phyloP scores from a whole-genome alignment of 2,329 filamentous ascomycete species.

The Colletotrichum sp. region DNA sequence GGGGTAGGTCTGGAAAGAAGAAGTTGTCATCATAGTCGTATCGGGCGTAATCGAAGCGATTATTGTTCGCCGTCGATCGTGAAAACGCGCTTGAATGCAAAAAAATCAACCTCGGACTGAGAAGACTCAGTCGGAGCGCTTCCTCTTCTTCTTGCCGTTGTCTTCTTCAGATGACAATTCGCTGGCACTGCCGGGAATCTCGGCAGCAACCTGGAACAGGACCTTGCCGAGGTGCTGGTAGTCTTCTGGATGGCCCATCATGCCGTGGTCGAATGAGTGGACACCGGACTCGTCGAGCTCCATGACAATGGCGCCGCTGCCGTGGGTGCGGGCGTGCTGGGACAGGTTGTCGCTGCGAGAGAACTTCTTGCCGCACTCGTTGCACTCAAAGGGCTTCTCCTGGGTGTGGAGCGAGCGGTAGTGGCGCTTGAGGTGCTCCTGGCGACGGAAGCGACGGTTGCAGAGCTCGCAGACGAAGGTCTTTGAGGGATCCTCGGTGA shows the following conservation, averaged over 20 bases:
- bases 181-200: conserved; percentile 70
- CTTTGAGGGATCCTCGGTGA: conserved; percentile 98
- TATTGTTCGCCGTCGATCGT: conserved; percentile 10
- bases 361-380: conserved; percentile 99
- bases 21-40: conserved; percentile 30
- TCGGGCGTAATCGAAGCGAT: conserved; percentile 31
- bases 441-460: conserved; percentile 95
- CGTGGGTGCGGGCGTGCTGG: conserved; percentile 94
- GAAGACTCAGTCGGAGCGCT: conserved; percentile 67
- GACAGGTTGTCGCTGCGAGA: conserved; percentile 96
- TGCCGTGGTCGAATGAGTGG: conserved; percentile 44
- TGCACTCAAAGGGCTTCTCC: conserved; percentile 98
- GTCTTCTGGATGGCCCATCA: conserved; percentile 57
- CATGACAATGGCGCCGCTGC: conserved; percentile 89
- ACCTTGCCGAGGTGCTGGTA: conserved; percentile 74
- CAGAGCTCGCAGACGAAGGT: conserved; percentile 97
- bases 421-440: conserved; percentile 98
- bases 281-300: conserved; percentile 76
- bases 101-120: neutral
- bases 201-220: conserved; percentile 80
- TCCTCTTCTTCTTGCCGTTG: conserved; percentile 74
- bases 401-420: conserved; percentile 98
- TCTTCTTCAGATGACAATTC: conserved; percentile 62
- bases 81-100: conserved; percentile 14
- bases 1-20: conserved; percentile 23